Percentiles rank a stretch among this genome's conserved stretches.
phyloP scores from a whole-genome alignment of 2,329 filamentous ascomycete genomes.

The Claviceps sp. region DNA sequence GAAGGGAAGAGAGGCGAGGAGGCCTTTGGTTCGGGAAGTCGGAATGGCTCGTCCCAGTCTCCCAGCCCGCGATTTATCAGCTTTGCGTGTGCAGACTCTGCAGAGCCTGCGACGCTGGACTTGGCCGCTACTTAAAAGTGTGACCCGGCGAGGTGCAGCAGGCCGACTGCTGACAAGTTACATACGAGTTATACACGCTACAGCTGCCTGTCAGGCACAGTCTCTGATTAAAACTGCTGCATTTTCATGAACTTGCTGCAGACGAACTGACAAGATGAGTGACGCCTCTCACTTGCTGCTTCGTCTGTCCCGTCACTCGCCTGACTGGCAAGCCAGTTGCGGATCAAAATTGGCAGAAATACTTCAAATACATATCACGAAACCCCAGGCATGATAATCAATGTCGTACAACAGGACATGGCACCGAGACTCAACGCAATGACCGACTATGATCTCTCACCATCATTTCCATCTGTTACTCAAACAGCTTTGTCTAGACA shows the following conservation, averaged over 20 bases:
- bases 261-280: too few species aligned
- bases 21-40: neutral
- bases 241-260: too few species aligned
- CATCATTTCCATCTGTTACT: neutral
- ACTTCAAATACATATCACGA: neutral
- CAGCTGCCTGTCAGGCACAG: neutral
- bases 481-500: neutral
- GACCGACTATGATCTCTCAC: neutral
- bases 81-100: slow-evolving; percentile 8
- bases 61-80: slow-evolving; percentile 18
- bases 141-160: slow-evolving; percentile 1
- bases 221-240: too few species aligned
- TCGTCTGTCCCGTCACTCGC: neutral
- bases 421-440: neutral
- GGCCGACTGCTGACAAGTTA: neutral
- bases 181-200: neutral
- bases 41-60: slow-evolving; percentile 7
- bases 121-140: slow-evolving; percentile 2
- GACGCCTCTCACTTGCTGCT: neutral
- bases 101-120: neutral
- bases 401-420: neutral
- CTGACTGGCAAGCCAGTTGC: neutral
- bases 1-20: neutral
- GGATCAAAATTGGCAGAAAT: neutral
- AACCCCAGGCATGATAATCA: neutral